Evolutionary conservation across 2,329 filamentous ascomycete genomes (phyloP).

Genomic region (Neofusicoccum sp.): DNA sequence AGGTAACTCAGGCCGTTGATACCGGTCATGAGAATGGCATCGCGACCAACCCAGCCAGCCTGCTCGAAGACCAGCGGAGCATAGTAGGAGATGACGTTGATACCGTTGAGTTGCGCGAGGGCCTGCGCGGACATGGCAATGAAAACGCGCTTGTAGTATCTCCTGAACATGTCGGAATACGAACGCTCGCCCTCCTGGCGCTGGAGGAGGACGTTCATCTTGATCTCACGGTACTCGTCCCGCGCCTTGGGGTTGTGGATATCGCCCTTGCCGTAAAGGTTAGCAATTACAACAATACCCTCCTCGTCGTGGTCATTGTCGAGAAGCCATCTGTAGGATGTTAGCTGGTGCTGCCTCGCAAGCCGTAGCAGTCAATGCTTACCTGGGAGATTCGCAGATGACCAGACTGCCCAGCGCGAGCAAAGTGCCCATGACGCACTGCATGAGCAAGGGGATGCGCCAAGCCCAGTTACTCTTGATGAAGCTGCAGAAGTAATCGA

Average conservation of each 20-base stretch:
- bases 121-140: slow-evolving; percentile 99
- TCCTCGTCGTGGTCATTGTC: slow-evolving; percentile 98
- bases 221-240: slow-evolving; percentile 97
- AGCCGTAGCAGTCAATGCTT: slow-evolving; percentile 27
- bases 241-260: slow-evolving; percentile 89
- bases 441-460: slow-evolving; percentile 85
- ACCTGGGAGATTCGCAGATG: slow-evolving; percentile 96
- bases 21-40: slow-evolving; percentile 94
- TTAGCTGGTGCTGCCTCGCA: slow-evolving; percentile 26
- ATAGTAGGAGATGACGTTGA: slow-evolving; percentile 99
- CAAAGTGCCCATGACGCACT: slow-evolving; percentile 89
- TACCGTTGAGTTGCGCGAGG: slow-evolving; percentile 94
- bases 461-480: slow-evolving; percentile 84
- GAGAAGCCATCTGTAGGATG: slow-evolving; percentile 73
- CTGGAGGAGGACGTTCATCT: slow-evolving; percentile 92
- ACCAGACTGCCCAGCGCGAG: slow-evolving; percentile 82
- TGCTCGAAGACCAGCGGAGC: slow-evolving; percentile 95
- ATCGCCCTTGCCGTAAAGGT: slow-evolving; percentile 92
- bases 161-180: slow-evolving; percentile 90
- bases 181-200: slow-evolving; percentile 92
- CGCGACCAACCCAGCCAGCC: slow-evolving; percentile 88
- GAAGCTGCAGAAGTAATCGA: slow-evolving; percentile 94
- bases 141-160: slow-evolving; percentile 87
- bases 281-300: slow-evolving; percentile 96
- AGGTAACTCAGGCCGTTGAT: slow-evolving; percentile 93